Percentiles rank a stretch among this genome's conserved stretches.
Evolutionary conservation across 129 eudicot species (phyloP).

Genomic region (Smallanthus sonchifolius): DNA sequence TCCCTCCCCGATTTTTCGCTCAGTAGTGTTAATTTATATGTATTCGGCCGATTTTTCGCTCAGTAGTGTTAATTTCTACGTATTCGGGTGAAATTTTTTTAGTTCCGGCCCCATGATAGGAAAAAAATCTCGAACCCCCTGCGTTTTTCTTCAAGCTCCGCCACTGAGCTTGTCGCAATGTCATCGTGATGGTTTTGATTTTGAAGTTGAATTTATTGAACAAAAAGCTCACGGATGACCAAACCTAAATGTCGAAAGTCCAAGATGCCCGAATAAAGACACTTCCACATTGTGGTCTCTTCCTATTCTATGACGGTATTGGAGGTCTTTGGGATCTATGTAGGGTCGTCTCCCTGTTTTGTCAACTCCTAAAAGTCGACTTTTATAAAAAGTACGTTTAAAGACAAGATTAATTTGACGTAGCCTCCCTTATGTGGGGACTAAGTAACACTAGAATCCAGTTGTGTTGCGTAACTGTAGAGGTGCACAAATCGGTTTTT

Average conservation of each 20-base stretch:
- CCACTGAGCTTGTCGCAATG: too few relatives aligned
- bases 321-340: slow-evolving; percentile 12
- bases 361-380: slow-evolving; percentile 6
- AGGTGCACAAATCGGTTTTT: too few relatives aligned
- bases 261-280: slow-evolving; percentile 19
- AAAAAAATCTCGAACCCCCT: too few relatives aligned
- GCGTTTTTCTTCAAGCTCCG: too few relatives aligned
- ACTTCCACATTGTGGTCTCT: slow-evolving; percentile 8
- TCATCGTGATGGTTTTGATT: background rate
- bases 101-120: too few relatives aligned
- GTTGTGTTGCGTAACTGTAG: background rate
- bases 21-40: too few relatives aligned
- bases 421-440: background rate
- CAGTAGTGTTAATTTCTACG: too few relatives aligned
- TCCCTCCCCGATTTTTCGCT: too few relatives aligned
- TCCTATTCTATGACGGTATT: background rate
- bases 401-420: slow-evolving; percentile 10
- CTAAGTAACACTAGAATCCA: slow-evolving; percentile 4
- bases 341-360: background rate
- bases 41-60: too few relatives aligned
- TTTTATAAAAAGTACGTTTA: background rate
- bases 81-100: too few relatives aligned
- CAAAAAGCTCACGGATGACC: background rate
- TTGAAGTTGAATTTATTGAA: background rate
- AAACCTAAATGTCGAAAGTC: slow-evolving; percentile 16